Conservation (phyloP, 257 asterid genomes). For the Plectranthus barbatus region DNA sequence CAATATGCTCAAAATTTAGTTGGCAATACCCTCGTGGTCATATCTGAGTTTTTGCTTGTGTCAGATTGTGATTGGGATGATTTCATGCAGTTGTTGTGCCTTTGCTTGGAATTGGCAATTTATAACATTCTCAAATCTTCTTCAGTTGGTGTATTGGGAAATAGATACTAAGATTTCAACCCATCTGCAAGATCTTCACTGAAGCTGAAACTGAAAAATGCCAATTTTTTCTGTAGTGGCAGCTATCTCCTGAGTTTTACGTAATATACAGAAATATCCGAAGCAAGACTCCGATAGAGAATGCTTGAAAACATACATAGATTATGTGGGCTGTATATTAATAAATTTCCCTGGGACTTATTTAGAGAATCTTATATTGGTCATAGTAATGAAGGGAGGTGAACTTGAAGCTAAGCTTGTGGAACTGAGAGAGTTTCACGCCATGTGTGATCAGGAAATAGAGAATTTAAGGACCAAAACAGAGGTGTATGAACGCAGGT, state of each 20-base stretch:
- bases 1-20: slow-evolving; percentile 48
- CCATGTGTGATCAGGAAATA: no score
- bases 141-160: slow-evolving; percentile 8
- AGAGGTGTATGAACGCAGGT: no score
- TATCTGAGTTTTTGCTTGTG: slow-evolving; percentile 49
- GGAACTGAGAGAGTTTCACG: no score
- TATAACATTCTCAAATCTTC: slow-evolving; percentile 22
- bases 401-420: no score
- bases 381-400: slow-evolving; percentile 14
- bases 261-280: slow-evolving; percentile 44
- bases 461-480: no score
- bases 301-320: slow-evolving; percentile 32
- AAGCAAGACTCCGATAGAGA: slow-evolving; percentile 37
- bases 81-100: slow-evolving; percentile 45
- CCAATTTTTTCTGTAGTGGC: slow-evolving; percentile 39
- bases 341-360: slow-evolving; percentile 42
- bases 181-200: slow-evolving; percentile 19
- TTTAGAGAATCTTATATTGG: slow-evolving; percentile 23
- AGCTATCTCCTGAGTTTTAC: slow-evolving; percentile 48
- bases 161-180: slow-evolving; percentile 17
- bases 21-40: slow-evolving; percentile 53
- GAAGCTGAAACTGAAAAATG: slow-evolving; percentile 35
- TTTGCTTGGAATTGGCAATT: slow-evolving; percentile 45
- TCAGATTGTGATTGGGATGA: slow-evolving; percentile 46
- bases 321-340: slow-evolving; percentile 32